A percentile compares a stretch with the other conserved stretches of the same genome.
These are phyloP conservation scores for Saccharomycopsis crataegensis DNA, from an alignment of 1,139 yeast species.

Conservation along the genomic window DNA sequence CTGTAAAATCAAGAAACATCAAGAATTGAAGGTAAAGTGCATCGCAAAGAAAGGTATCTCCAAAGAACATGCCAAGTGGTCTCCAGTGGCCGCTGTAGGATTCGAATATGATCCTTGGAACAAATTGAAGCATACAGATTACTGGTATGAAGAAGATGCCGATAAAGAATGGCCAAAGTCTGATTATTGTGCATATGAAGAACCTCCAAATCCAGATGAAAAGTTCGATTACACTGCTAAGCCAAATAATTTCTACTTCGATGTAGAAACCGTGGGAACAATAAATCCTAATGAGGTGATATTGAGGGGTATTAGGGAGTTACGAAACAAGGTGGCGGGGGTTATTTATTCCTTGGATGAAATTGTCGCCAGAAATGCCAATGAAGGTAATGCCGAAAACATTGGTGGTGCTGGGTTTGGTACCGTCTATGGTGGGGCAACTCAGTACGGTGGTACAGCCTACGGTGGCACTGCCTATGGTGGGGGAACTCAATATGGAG, in stretches of 20 bases:
- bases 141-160: constrained; percentile 90
- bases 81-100: constrained; percentile 95
- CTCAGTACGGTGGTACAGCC: constrained; percentile 22
- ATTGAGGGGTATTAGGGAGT: constrained; percentile 68
- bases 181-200: constrained; percentile 91
- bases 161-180: constrained; percentile 91
- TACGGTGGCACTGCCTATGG: constrained; percentile 22
- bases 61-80: constrained; percentile 98
- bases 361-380: constrained; percentile 29
- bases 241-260: constrained; percentile 75
- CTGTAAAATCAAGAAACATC: constrained; percentile 88
- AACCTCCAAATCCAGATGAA: constrained; percentile 85
- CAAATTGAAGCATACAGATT: constrained; percentile 89
- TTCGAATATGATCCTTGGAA: constrained; percentile 99
- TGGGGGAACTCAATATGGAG: constrained; percentile 23
- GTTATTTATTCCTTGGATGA: constrained; percentile 75
- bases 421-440: constrained; percentile 27
- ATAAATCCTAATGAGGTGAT: constrained; percentile 87
- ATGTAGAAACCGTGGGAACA: constrained; percentile 88
- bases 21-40: constrained; percentile 81
- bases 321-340: constrained; percentile 87
- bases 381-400: constrained; percentile 36
- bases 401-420: constrained; percentile 48
- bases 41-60: constrained; percentile 98
- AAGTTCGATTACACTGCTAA: constrained; percentile 78